phyloP scores from a whole-genome alignment of 192 early-diverging fungal genomes.

The Linnemannia schmuckeri region DNA sequence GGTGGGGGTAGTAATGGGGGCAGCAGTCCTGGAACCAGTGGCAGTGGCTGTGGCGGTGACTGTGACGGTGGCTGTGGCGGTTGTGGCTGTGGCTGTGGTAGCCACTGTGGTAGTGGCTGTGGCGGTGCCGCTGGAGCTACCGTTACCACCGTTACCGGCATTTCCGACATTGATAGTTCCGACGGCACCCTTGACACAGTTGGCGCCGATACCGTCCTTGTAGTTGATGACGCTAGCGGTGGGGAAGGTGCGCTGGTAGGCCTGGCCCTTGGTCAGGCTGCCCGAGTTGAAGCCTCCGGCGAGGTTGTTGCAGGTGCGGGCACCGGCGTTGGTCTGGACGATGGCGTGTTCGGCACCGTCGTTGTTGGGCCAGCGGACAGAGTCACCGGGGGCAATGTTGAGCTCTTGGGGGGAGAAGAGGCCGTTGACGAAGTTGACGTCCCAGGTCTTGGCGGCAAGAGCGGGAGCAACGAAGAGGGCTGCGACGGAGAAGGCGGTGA shows the following conservation, averaged over 20 bases:
- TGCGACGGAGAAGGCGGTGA: conserved; percentile 6
- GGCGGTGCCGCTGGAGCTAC: neutral
- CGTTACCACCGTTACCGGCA: neutral
- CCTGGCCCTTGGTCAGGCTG: neutral
- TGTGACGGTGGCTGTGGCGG: neutral
- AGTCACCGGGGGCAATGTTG: conserved; percentile 30
- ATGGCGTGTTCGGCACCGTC: conserved; percentile 30
- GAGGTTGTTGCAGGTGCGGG: conserved; percentile 19
- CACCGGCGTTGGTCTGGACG: conserved; percentile 24
- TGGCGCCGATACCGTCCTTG: conserved; percentile 26
- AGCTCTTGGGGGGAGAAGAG: conserved; percentile 23
- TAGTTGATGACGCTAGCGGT: conserved; percentile 10
- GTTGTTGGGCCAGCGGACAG: conserved; percentile 31
- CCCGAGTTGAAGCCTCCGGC: conserved; percentile 36
- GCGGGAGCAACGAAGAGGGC: conserved; percentile 26
- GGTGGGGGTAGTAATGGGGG: conserved; percentile 19
- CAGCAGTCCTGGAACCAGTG: conserved; percentile 7
- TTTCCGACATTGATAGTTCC: conserved; percentile 17
- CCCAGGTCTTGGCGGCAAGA: conserved; percentile 36
- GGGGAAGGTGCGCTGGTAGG: conserved; percentile 22
- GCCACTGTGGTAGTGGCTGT: neutral
- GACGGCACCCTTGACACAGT: conserved; percentile 18
- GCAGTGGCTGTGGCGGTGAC: neutral
- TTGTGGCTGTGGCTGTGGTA: neutral
- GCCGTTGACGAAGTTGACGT: conserved; percentile 33